These are phyloP conservation scores for Buxus sempervirens DNA, from an alignment of 164 flowering plant genomes.

Conservation along the genomic window DNA sequence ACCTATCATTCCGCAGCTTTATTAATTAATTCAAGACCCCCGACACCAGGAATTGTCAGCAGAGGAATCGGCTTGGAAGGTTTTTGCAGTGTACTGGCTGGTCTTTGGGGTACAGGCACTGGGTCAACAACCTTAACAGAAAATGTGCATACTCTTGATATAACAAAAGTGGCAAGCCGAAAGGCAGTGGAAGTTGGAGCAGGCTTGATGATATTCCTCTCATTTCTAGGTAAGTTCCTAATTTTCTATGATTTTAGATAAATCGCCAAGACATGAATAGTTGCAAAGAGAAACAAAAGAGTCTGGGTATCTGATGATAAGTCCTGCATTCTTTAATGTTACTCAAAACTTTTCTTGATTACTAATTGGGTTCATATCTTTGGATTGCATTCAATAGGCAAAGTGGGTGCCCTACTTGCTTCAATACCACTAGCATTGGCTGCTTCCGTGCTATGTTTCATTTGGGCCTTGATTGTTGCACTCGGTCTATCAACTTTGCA, in stretches of 20 bases:
- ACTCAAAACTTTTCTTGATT: too few relatives aligned
- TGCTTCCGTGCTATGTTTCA: conserved; percentile 78
- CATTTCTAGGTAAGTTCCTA: conserved; percentile 57
- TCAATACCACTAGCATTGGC: conserved; percentile 91
- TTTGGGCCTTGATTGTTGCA: conserved; percentile 78
- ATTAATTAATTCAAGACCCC: conserved; percentile 55
- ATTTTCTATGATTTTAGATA: too few relatives aligned
- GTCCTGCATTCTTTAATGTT: too few relatives aligned
- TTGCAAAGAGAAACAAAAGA: too few relatives aligned
- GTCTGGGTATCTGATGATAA: too few relatives aligned
- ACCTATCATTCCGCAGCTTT: conserved; percentile 71
- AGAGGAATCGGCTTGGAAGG: conserved; percentile 96
- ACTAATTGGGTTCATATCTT: too few relatives aligned
- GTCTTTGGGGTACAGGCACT: conserved; percentile 91
- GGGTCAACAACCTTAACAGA: conserved; percentile 88
- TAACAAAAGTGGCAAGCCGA: conserved; percentile 76
- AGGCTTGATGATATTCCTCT: conserved; percentile 56
- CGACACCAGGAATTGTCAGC: conserved; percentile 80
- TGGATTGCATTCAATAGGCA: conserved; percentile 53
- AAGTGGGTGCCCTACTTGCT: conserved; percentile 91
- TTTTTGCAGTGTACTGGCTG: conserved; percentile 77
- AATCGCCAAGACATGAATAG: too few relatives aligned
- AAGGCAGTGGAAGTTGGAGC: conserved; percentile 73
- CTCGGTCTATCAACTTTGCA: conserved; percentile 79
- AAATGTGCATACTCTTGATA: conserved; percentile 65